phyloP scores from a whole-genome alignment of 352 stramenopile genomes.

The Phytophthora constricta region DNA sequence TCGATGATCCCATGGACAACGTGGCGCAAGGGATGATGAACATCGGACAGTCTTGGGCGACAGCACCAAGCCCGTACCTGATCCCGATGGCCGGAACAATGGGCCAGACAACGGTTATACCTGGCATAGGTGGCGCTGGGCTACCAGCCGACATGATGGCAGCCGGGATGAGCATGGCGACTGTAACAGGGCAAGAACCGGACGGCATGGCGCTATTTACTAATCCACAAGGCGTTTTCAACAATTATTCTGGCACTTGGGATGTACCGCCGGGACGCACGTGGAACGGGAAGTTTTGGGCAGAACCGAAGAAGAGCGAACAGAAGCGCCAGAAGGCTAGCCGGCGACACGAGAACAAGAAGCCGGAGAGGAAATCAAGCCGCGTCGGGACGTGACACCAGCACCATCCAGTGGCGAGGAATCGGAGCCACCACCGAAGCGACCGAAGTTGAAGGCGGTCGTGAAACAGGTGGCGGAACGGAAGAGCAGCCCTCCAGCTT shows the following conservation, averaged over 20 bases:
- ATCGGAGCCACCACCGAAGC: too few relatives aligned
- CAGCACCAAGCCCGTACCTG: neutral
- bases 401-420: too few relatives aligned
- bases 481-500: too few relatives aligned
- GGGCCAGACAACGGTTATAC: neutral
- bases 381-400: too few relatives aligned
- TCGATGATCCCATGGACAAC: conserved; percentile 2
- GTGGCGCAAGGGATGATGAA: neutral
- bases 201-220: conserved; percentile 8
- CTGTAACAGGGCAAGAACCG: neutral
- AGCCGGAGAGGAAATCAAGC: too few relatives aligned
- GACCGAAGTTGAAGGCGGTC: too few relatives aligned
- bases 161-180: neutral
- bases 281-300: conserved; percentile 5
- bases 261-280: neutral
- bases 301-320: neutral
- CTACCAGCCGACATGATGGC: neutral
- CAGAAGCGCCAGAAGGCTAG: neutral
- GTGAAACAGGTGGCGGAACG: too few relatives aligned
- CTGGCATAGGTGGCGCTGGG: conserved; percentile 3
- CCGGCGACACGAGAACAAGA: too few relatives aligned
- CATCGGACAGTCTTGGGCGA: neutral
- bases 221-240: conserved; percentile 4
- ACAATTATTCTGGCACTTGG: neutral
- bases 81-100: neutral